Base-by-base conservation (phyloP, 768 basidiomycete genomes). In the Paxillus rubicundulus region DNA sequence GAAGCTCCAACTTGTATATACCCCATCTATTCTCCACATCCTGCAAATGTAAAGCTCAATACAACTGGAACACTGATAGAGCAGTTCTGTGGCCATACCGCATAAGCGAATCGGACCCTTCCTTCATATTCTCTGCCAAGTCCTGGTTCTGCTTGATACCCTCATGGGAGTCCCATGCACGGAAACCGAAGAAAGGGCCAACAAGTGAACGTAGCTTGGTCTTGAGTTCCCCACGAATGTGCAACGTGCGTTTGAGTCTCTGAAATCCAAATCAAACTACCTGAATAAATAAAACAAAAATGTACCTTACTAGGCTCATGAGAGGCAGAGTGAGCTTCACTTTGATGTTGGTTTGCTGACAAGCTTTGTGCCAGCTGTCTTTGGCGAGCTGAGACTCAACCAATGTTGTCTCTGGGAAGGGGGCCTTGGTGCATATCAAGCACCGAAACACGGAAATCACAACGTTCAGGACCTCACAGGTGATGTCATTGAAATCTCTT, bases 1-100 rank as follows among this genome's bases (percentile, higher is more conserved):
- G 55, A 18, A 68, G 59, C 0, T 12, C 33, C n/a, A 58, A 49
- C 49, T 67, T 56, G 51, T 66, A 70, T 0, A 69, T 40, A 12
- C 67, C 67, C 20, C 52, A 54, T 45, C 38, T 37, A 14, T 5
- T 50, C 21, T 50, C 39, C 9, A 18, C 50, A 27, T 42, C 52
- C 53, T 50, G 16, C 14, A 28, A 41, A 17, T 13, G 21, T 21
- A 21, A 21, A 21, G 21, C 21, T 21, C 21, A 21, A 21, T 21
- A 21, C 21, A 21, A 21, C 21, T 21, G 21, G 21, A 21, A 21
- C 21, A 21, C 21, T 5, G 5, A 21, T 41, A 17, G 21, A 4
- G 32, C 17, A 24, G 16, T 33, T 12, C 9, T 24, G 9, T 13
- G 20, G 16, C 5, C 41, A 42, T 24, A 55, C 50, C 37, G 34